phyloP scores from a whole-genome alignment of 257 asterid genomes.

The Scutellaria barbata region DNA sequence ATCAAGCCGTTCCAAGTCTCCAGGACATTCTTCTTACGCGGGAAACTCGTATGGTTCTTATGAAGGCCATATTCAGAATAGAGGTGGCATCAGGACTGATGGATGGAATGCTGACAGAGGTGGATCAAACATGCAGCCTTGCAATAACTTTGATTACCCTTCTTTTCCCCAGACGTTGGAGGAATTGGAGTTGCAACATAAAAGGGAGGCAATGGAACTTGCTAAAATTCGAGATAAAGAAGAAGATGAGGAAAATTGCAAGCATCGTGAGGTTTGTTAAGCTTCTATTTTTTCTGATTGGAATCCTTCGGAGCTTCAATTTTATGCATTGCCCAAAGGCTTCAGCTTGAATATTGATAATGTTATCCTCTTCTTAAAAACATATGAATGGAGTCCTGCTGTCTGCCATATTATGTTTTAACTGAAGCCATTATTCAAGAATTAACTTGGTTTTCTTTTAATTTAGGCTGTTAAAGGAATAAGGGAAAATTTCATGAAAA shows the following conservation, averaged over 20 bases:
- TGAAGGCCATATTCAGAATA: conserved; percentile 70
- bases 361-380: not conserved
- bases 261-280: conserved; percentile 84
- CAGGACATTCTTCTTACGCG: conserved; percentile 56
- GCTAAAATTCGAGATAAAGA: conserved; percentile 87
- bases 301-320: conserved; percentile 16
- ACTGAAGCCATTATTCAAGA: conserved; percentile 17
- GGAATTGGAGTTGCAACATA: conserved; percentile 72
- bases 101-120: conserved; percentile 74
- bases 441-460: conserved; percentile 33
- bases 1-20: conserved; percentile 88
- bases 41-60: conserved; percentile 60
- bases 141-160: conserved; percentile 54
- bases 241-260: conserved; percentile 88
- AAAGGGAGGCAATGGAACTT: conserved; percentile 86
- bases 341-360: conserved; percentile 7
- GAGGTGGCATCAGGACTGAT: conserved; percentile 65
- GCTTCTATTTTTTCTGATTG: not conserved
- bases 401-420: conserved; percentile 8
- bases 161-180: conserved; percentile 70
- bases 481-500: conserved; percentile 70
- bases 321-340: conserved; percentile 18
- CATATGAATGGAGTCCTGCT: conserved; percentile 5
- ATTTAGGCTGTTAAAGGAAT: conserved; percentile 70
- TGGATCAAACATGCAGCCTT: conserved; percentile 59